Conservation (phyloP, 1,284 basidiomycete genomes). For the Lignosus rhinocerotis region DNA sequence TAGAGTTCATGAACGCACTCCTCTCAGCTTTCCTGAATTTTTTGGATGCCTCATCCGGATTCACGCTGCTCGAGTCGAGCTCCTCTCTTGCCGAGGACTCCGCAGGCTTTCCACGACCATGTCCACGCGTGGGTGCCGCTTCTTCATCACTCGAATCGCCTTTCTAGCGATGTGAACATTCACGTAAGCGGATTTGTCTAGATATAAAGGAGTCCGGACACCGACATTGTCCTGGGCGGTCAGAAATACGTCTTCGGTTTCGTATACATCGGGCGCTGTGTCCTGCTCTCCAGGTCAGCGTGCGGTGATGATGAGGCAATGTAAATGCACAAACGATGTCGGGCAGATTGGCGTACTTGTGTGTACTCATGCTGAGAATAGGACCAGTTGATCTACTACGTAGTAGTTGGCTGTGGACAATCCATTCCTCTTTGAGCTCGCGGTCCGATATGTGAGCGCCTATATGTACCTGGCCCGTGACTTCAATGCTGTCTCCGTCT, state of each 20-base stretch:
- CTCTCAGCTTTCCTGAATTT: constrained; percentile 71
- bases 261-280: constrained; percentile 89
- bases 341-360: constrained; percentile 87
- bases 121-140: constrained; percentile 39
- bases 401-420: too few relatives aligned
- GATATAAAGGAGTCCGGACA: constrained; percentile 5
- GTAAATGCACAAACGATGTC: constrained; percentile 71
- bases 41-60: constrained; percentile 61
- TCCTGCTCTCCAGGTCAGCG: constrained; percentile 53
- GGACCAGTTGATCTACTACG: too few relatives aligned
- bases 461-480: too few relatives aligned
- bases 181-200: background rate
- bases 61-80: constrained; percentile 50
- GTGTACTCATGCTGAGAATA: constrained; percentile 53
- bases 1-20: constrained; percentile 33
- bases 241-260: constrained; percentile 80
- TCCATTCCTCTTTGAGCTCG: too few relatives aligned
- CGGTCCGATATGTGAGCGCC: too few relatives aligned
- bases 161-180: constrained; percentile 44
- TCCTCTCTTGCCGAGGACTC: constrained; percentile 46
- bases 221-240: constrained; percentile 49
- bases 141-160: constrained; percentile 71
- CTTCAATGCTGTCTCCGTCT: too few relatives aligned
- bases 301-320: background rate
- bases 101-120: constrained; percentile 35